A percentile compares a stretch with the other conserved stretches of the same genome.
These are phyloP conservation scores for Incumbomyces delicatus DNA, from an alignment of 2,329 filamentous ascomycete genomes.

Conservation along the genomic window DNA sequence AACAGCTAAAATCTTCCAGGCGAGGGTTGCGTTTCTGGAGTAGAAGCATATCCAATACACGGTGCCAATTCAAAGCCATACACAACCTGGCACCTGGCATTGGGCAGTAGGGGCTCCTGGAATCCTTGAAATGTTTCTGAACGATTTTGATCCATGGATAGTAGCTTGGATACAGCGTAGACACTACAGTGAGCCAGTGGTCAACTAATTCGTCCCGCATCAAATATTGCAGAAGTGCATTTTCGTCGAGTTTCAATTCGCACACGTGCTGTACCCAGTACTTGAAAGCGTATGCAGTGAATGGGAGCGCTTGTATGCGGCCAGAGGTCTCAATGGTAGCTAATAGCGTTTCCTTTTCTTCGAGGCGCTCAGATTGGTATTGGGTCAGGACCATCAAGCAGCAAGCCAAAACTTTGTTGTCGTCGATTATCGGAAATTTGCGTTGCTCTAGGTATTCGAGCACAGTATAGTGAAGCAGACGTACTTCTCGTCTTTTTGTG, in stretches of 20 bases:
- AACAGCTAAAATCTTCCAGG: background rate
- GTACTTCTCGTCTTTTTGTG: background rate
- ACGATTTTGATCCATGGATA: background rate
- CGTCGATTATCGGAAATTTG: background rate
- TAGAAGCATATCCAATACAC: background rate
- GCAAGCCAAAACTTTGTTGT: background rate
- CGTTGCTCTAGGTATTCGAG: background rate
- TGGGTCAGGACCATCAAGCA: background rate
- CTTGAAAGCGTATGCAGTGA: background rate
- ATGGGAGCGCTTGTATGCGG: background rate
- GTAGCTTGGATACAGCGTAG: background rate
- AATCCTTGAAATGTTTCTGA: background rate
- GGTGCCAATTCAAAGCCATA: background rate
- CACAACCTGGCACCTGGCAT: background rate
- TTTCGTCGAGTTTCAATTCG: background rate
- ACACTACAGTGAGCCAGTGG: background rate
- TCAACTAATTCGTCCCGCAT: background rate
- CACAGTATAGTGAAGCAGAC: background rate
- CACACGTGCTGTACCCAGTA: background rate
- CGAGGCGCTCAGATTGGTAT: background rate
- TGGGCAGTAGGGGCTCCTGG: background rate
- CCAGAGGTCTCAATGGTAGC: background rate
- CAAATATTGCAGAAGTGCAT: background rate
- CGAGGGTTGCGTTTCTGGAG: background rate
- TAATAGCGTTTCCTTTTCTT: background rate